phyloP scores from a whole-genome alignment of 2,329 filamentous ascomycete species.

The Diplocarpon rosae region DNA sequence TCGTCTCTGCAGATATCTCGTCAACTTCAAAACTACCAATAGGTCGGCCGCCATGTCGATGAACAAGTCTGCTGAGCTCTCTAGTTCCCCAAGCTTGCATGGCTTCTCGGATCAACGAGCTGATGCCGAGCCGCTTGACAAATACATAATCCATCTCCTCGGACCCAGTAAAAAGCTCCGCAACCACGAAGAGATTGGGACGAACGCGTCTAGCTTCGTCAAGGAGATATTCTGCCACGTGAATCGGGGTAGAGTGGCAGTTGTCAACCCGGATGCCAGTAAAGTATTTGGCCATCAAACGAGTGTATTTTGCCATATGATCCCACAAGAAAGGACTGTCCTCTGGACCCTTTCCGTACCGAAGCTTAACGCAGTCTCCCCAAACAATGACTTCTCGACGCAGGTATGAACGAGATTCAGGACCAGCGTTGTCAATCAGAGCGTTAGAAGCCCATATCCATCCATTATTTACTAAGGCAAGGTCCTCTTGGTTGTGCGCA shows the following conservation, averaged over 20 bases:
- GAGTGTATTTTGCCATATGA: constrained; percentile 87
- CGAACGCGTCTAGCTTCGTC: constrained; percentile 85
- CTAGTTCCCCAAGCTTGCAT: constrained; percentile 98
- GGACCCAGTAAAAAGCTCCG: constrained; percentile 89
- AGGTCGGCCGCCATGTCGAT: constrained; percentile 83
- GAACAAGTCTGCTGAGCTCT: constrained; percentile 85
- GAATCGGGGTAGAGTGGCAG: constrained; percentile 89
- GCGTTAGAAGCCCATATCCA: constrained; percentile 99
- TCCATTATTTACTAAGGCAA: constrained; percentile 87
- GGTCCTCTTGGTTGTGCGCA: constrained; percentile 62
- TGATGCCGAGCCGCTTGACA: constrained; percentile 83
- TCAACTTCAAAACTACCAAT: constrained; percentile 98
- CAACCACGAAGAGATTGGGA: constrained; percentile 82
- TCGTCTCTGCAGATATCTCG: constrained; percentile 58
- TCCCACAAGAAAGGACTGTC: constrained; percentile 95
- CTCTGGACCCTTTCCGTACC: constrained; percentile 68
- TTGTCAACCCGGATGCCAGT: constrained; percentile 95
- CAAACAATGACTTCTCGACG: constrained; percentile 92
- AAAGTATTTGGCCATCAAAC: constrained; percentile 89
- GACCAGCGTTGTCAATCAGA: constrained; percentile 84
- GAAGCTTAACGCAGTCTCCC: constrained; percentile 96
- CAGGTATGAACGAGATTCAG: constrained; percentile 85
- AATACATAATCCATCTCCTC: constrained; percentile 96
- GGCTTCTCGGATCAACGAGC: constrained; percentile 85
- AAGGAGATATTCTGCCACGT: constrained; percentile 88